Conservation (phyloP, 1,284 basidiomycete genomes). For the Ustilago trichophora region DNA sequence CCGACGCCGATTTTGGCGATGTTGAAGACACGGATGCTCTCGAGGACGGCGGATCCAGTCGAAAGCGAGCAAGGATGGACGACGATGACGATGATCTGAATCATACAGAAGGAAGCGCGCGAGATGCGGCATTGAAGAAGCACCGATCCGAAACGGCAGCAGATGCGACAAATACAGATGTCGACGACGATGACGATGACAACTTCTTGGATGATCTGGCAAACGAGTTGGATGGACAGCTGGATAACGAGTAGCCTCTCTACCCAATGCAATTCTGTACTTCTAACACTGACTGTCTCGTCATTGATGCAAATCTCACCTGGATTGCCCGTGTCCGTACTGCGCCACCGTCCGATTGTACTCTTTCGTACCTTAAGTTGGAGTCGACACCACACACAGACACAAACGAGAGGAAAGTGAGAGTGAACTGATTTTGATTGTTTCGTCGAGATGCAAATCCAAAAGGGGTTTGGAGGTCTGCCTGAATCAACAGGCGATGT, state of each 20-base stretch:
- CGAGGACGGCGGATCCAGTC: background rate
- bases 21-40: constrained; percentile 4
- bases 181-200: constrained; percentile 35
- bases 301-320: too few species aligned
- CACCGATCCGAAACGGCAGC: constrained; percentile 26
- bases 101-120: constrained; percentile 8
- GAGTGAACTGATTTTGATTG: too few species aligned
- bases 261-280: too few species aligned
- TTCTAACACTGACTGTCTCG: too few species aligned
- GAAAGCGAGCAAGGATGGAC: constrained; percentile 1
- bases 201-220: constrained; percentile 60
- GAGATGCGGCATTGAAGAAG: constrained; percentile 49
- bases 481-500: constrained; percentile 25
- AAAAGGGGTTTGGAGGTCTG: too few species aligned
- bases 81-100: constrained; percentile 9
- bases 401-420: too few species aligned
- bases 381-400: too few species aligned
- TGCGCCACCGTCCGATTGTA: too few species aligned
- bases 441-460: too few species aligned
- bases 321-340: too few species aligned
- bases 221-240: constrained; percentile 55
- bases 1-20: constrained; percentile 39
- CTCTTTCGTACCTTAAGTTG: too few species aligned
- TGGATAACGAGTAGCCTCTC: constrained; percentile 42
- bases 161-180: constrained; percentile 40